Base-by-base conservation (phyloP, 1,284 basidiomycete genomes). In the Tilletia setariae region DNA sequence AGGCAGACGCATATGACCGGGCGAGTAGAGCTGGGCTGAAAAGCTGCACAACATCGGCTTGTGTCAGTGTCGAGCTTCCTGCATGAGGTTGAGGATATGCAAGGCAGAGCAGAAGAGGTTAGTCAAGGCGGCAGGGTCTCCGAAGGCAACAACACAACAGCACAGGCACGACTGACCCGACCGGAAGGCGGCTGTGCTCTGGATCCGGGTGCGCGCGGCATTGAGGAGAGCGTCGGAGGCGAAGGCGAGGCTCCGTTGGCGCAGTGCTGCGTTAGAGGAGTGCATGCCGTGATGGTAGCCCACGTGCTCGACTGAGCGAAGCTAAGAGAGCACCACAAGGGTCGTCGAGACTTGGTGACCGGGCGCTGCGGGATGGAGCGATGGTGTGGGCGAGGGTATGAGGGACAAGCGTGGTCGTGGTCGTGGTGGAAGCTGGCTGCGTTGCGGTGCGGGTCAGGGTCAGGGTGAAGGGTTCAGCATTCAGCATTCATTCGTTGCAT, bases 21-120 rank as follows among this genome's bases (percentile, higher is more conserved):
- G 51, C 16, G 51, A 53, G n/a, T 7, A 53, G 23, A 53, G 51
- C 51, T 15, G 51, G 51, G 51, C 51, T 61, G 56, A 61, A 61
- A 30, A 61, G 56, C 19, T 30, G 56, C 8, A 61, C 28, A 11
- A 61, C 56, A 30, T 61, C 56, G 19, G 30, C 32, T 30, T 61
- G 56, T 9, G 56, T 61, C 56, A 61, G n/a, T 2, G 13, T 35
- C 16, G 56, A n/a, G 15, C 51, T 28, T 53, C 51, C 51, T 53
- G 51, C 4, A 6, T 3, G 21, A 53, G 21, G 4, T 15, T 53
- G 23, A 28, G 23, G 6, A 16, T 16, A 49, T 49, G 21, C 28
- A n/a, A 53, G 47, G n/a, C n/a, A 49, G 25, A n/a, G n/a, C 25
- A 7, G n/a, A 7, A 15, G 25, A 1, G n/a, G n/a, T 8, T 11